Conservation (phyloP, 2,329 filamentous ascomycete species). For the Alternaria burnsii region DNA sequence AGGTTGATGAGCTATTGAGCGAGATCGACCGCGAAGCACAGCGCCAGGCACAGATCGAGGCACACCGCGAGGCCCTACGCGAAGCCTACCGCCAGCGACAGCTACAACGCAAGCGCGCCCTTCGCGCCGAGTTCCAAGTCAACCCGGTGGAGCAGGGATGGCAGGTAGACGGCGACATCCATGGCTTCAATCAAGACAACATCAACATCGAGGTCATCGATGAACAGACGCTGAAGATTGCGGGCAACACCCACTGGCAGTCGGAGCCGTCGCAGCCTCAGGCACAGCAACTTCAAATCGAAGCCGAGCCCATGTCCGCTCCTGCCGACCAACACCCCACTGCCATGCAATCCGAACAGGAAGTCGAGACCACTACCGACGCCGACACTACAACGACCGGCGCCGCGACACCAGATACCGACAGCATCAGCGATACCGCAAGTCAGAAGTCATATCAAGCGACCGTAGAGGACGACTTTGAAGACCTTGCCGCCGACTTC, state of each 20-base stretch:
- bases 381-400: conserved; percentile 17
- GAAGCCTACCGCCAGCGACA: conserved; percentile 27
- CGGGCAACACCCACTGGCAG: conserved; percentile 42
- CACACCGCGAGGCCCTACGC: conserved; percentile 38
- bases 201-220: conserved; percentile 47
- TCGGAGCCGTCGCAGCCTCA: conserved; percentile 23
- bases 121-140: conserved; percentile 44
- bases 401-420: conserved; percentile 33
- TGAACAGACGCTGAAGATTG: conserved; percentile 44
- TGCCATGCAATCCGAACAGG: neutral
- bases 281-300: conserved; percentile 16
- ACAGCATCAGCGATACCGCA: conserved; percentile 44
- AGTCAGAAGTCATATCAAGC: conserved; percentile 47
- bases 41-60: conserved; percentile 35
- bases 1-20: conserved; percentile 44
- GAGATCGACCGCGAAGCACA: conserved; percentile 41
- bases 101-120: conserved; percentile 42
- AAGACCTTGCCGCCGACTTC: conserved; percentile 45
- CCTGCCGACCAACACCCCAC: neutral
- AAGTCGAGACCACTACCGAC: conserved; percentile 16
- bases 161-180: conserved; percentile 43
- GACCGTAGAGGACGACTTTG: conserved; percentile 49
- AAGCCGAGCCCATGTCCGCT: conserved; percentile 9
- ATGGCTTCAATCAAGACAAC: conserved; percentile 47
- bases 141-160: conserved; percentile 42